phyloP scores from a whole-genome alignment of 75 land plant genomes.

The Pseudotsuga menziesii region DNA sequence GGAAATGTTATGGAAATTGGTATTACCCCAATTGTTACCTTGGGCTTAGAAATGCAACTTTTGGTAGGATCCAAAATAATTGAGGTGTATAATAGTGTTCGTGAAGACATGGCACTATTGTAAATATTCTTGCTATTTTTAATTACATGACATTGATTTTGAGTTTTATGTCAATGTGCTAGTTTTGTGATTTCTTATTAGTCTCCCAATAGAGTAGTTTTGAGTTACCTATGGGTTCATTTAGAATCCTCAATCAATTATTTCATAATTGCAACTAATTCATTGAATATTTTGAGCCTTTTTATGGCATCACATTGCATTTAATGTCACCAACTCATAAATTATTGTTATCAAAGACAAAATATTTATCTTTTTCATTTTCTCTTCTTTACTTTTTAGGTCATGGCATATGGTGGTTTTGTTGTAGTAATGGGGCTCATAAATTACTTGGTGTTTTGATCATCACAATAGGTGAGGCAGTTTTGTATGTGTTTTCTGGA shows the following conservation, averaged over 20 bases:
- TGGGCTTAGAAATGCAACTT: no score
- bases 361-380: slow-evolving; percentile 3
- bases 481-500: slow-evolving; percentile 83
- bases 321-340: not conserved
- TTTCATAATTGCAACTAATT: not conserved
- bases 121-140: slow-evolving; percentile 14
- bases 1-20: no score
- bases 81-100: slow-evolving; percentile 54
- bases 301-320: no score
- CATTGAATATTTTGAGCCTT: not conserved
- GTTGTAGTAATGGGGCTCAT: no score
- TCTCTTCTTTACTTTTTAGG: no score
- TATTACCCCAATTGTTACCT: no score
- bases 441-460: no score
- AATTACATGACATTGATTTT: not conserved
- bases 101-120: slow-evolving; percentile 56
- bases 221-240: no score
- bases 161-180: not conserved
- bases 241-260: not conserved
- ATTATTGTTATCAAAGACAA: no score
- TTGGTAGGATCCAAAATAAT: no score
- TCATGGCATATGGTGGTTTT: no score
- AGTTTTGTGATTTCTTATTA: not conserved
- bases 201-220: no score
- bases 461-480: slow-evolving; percentile 86